A percentile compares a stretch with the other conserved stretches of the same genome.
Evolutionary conservation across 2,329 filamentous ascomycete genomes (phyloP).

Genomic region (Fusarium irregulare): DNA sequence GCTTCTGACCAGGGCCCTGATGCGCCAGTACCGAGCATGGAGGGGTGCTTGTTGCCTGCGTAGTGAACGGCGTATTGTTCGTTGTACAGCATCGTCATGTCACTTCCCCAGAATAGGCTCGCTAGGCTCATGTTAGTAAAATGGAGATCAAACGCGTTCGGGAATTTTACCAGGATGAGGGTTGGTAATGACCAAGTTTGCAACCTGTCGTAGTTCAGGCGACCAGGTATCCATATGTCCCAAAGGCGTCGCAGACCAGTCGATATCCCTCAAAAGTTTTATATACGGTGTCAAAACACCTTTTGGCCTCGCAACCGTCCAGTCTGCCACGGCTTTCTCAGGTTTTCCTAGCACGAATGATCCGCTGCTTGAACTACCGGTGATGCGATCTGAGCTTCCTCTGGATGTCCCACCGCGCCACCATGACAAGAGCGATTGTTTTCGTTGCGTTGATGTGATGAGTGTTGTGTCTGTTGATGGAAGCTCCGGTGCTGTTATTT

Average conservation of each 20-base stretch:
- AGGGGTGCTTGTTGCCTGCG: constrained; percentile 71
- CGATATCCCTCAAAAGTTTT: constrained; percentile 48
- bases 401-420: constrained; percentile 23
- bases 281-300: constrained; percentile 49
- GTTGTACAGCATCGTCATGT: constrained; percentile 72
- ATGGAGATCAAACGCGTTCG: too few species aligned
- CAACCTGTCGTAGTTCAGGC: constrained; percentile 56
- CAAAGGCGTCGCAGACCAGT: constrained; percentile 58
- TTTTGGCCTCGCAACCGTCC: constrained; percentile 48
- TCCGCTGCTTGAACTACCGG: constrained; percentile 44
- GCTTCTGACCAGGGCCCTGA: constrained; percentile 67
- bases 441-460: neutral
- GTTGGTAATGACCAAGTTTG: constrained; percentile 53
- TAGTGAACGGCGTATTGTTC: constrained; percentile 67
- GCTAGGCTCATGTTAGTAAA: constrained; percentile 36
- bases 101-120: constrained; percentile 70
- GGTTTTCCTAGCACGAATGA: constrained; percentile 47
- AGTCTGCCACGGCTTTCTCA: constrained; percentile 52
- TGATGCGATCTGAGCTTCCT: constrained; percentile 46
- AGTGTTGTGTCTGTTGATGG: neutral
- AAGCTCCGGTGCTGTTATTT: neutral
- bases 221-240: constrained; percentile 59
- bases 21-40: constrained; percentile 68
- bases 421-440: neutral
- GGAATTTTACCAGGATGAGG: constrained; percentile 49